These are phyloP conservation scores for Leucosporidium scottii DNA, from an alignment of 768 basidiomycete genomes.

Conservation along the genomic window DNA sequence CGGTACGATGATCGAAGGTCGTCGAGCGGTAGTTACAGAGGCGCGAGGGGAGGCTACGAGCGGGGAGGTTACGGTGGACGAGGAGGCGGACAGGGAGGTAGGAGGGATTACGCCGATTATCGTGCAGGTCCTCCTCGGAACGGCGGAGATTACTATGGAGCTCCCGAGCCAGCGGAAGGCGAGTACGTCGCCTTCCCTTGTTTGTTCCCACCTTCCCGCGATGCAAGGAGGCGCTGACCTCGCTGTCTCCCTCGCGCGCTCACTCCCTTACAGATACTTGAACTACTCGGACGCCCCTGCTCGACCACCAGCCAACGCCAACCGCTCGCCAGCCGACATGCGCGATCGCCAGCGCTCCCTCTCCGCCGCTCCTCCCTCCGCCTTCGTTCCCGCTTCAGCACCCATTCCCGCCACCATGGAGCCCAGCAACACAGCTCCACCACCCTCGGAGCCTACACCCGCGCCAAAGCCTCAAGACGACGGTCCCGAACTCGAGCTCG, in stretches of 20 bases:
- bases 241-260: no score
- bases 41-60: neutral
- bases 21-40: neutral
- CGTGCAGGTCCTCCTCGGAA: neutral
- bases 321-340: neutral
- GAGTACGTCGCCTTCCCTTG: slow-evolving; percentile 12
- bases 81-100: neutral
- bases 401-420: neutral
- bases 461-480: neutral
- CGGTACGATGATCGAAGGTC: neutral
- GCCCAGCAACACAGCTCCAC: neutral
- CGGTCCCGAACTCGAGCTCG: slow-evolving; percentile 44
- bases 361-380: neutral
- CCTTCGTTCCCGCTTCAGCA: neutral
- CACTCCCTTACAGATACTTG: neutral
- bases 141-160: neutral
- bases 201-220: no score
- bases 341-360: neutral
- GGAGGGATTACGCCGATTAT: neutral
- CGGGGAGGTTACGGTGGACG: neutral
- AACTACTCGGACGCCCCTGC: neutral
- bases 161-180: slow-evolving; percentile 5
- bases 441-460: neutral
- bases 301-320: neutral
- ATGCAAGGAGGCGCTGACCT: neutral